Evolutionary conservation across 2,329 filamentous ascomycete genomes (phyloP).

Genomic region (Pestalotiopsis fici): DNA sequence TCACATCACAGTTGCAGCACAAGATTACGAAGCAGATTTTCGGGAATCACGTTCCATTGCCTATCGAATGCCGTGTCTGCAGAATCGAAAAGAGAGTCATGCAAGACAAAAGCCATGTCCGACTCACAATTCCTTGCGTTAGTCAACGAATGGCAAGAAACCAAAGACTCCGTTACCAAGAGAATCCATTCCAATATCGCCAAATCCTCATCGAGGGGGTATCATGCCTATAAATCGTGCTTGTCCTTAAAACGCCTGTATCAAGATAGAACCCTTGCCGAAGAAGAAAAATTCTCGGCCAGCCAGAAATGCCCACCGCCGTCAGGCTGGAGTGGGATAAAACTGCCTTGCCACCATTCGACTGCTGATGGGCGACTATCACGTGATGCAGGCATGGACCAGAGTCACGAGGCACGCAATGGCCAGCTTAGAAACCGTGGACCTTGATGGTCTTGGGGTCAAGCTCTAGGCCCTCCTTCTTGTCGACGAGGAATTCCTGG

Average conservation of each 20-base stretch:
- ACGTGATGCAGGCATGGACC: constrained; percentile 22
- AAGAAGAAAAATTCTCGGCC: constrained; percentile 13
- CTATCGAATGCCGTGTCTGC: constrained; percentile 20
- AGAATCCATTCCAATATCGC: constrained; percentile 18
- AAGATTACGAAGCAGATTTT: not conserved
- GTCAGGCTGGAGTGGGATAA: constrained; percentile 13
- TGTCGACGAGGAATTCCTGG: constrained; percentile 94
- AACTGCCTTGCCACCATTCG: constrained; percentile 11
- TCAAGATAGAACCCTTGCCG: constrained; percentile 25
- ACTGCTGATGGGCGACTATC: constrained; percentile 14
- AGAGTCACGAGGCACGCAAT: constrained; percentile 23
- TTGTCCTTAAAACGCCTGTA: constrained; percentile 31
- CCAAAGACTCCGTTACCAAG: constrained; percentile 11
- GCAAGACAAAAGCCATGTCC: constrained; percentile 17
- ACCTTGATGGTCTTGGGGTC: constrained; percentile 96
- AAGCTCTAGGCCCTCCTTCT: constrained; percentile 91
- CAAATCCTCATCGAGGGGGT: constrained; percentile 26
- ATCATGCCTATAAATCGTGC: constrained; percentile 31
- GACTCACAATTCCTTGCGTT: constrained; percentile 18
- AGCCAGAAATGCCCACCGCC: constrained; percentile 22
- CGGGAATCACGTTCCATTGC: constrained; percentile 3
- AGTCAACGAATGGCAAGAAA: constrained; percentile 16
- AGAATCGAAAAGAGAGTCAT: constrained; percentile 27
- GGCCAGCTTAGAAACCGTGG: constrained; percentile 62
- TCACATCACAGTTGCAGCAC: not conserved